Evolutionary conservation across 2,329 filamentous ascomycete species (phyloP).

Genomic region (Sporothrix variecibatus): DNA sequence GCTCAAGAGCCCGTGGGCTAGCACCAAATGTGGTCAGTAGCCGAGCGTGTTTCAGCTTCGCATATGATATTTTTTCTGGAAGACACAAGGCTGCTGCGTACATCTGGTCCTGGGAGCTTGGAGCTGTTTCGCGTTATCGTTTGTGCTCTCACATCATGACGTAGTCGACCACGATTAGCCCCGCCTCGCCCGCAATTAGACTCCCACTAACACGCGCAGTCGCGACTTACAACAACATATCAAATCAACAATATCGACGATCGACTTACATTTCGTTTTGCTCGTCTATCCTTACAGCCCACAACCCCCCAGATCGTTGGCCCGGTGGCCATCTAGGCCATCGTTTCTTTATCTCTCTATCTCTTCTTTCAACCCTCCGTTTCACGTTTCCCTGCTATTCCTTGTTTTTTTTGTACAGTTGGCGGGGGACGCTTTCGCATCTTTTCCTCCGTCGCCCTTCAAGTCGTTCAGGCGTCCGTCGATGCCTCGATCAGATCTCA

Average conservation of each 20-base stretch:
- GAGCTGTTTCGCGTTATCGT: not conserved
- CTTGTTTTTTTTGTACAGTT: conserved; percentile 13
- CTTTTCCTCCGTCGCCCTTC: not conserved
- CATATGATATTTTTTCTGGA: too few species aligned
- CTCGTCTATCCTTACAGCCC: not conserved
- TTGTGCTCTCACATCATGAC: conserved; percentile 15
- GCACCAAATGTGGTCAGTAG: not conserved
- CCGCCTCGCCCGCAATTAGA: not conserved
- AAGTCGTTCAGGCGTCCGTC: not conserved
- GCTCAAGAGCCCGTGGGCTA: not conserved
- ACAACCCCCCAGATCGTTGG: not conserved
- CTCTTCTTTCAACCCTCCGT: not conserved
- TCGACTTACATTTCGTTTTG: not conserved
- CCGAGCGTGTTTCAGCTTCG: not conserved
- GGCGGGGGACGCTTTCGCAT: not conserved
- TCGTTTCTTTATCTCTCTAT: not conserved
- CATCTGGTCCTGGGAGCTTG: not conserved
- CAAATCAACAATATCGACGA: not conserved
- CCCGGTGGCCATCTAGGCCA: too few species aligned
- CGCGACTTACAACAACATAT: not conserved
- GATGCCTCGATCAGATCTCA: not conserved
- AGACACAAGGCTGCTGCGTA: conserved; percentile 4
- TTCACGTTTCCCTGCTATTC: conserved; percentile 2
- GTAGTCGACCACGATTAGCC: conserved; percentile 3
- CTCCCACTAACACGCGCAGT: not conserved